Evolutionary conservation across 352 stramenopile genomes (phyloP).

Genomic region (Pythium rishiriense): DNA sequence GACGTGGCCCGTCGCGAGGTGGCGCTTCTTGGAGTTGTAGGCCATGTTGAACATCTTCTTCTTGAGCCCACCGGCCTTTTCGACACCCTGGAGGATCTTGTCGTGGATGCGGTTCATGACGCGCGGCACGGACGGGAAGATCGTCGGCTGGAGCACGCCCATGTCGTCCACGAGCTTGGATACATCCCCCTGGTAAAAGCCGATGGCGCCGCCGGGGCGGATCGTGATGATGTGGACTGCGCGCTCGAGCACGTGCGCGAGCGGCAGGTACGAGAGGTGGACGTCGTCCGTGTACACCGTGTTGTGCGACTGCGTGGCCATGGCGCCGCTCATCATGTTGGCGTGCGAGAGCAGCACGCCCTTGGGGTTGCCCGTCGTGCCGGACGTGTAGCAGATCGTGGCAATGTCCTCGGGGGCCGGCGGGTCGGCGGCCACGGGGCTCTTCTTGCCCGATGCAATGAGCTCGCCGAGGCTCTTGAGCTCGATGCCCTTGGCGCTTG

Average conservation of each 20-base stretch:
- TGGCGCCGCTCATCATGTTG: constrained; percentile 42
- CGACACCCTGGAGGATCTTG: constrained; percentile 72
- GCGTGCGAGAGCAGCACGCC: constrained; percentile 64
- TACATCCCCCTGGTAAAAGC: constrained; percentile 82
- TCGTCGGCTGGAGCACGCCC: constrained; percentile 83
- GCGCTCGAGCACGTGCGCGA: constrained; percentile 96
- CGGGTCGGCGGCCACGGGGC: constrained; percentile 47
- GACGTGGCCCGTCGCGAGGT: constrained; percentile 31
- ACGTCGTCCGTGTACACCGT: constrained; percentile 27
- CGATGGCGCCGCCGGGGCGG: constrained; percentile 74
- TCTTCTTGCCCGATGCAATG: constrained; percentile 37
- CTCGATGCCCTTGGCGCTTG: constrained; percentile 34
- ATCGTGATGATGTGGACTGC: constrained; percentile 83
- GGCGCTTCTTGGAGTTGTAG: constrained; percentile 43
- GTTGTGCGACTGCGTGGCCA: constrained; percentile 25
- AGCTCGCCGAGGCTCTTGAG: constrained; percentile 46
- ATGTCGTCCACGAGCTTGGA: constrained; percentile 91
- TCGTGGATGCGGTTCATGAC: constrained; percentile 89
- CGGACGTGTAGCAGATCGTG: constrained; percentile 90
- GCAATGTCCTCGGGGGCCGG: constrained; percentile 73
- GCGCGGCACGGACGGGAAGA: constrained; percentile 92
- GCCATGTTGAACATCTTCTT: constrained; percentile 42
- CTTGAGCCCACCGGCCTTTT: constrained; percentile 30
- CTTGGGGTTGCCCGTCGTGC: constrained; percentile 78
- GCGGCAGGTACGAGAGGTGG: constrained; percentile 88